Evolutionary conservation across 768 basidiomycete species (phyloP).

Genomic region (Gyrodon lividus): DNA sequence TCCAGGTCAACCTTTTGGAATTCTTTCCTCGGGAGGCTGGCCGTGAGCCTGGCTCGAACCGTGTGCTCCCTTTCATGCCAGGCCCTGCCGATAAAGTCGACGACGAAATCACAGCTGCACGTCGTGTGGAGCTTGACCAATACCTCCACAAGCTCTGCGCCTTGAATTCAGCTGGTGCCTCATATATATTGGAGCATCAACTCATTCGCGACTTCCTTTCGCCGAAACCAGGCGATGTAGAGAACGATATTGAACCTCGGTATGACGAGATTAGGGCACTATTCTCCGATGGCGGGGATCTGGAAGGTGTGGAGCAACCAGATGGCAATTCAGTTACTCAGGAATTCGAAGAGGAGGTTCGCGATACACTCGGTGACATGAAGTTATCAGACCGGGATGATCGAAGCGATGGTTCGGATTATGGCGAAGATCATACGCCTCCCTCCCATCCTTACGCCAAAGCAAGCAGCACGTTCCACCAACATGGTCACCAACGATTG

Average conservation of each 20-base stretch:
- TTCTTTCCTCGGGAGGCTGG: conserved; percentile 92
- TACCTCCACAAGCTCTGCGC: conserved; percentile 82
- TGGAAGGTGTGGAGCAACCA: conserved; percentile 36
- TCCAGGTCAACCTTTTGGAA: conserved; percentile 86
- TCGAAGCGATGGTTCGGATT: conserved; percentile 64
- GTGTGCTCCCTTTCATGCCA: conserved; percentile 96
- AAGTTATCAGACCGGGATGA: conserved; percentile 48
- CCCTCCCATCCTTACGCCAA: conserved; percentile 41
- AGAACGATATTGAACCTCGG: conserved; percentile 61
- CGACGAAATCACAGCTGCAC: conserved; percentile 74
- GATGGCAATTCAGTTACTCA: conserved; percentile 28
- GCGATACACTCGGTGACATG: conserved; percentile 47
- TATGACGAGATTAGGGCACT: conserved; percentile 58
- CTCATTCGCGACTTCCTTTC: conserved; percentile 83
- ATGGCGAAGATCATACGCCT: conserved; percentile 48
- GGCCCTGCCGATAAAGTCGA: conserved; percentile 86
- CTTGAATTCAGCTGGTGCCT: conserved; percentile 62
- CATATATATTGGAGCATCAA: conserved; percentile 77
- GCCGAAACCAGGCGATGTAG: conserved; percentile 82
- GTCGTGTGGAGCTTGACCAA: conserved; percentile 82
- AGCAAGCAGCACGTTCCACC: conserved; percentile 12
- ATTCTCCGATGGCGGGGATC: conserved; percentile 35
- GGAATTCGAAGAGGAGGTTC: conserved; percentile 43
- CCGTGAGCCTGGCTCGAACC: conserved; percentile 56
- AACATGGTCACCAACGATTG: conserved; percentile 46